Percentiles rank a stretch among this genome's conserved stretches.
Evolutionary conservation across 2,329 filamentous ascomycete species (phyloP).

Genomic region (Pestalotiopsis sp.): DNA sequence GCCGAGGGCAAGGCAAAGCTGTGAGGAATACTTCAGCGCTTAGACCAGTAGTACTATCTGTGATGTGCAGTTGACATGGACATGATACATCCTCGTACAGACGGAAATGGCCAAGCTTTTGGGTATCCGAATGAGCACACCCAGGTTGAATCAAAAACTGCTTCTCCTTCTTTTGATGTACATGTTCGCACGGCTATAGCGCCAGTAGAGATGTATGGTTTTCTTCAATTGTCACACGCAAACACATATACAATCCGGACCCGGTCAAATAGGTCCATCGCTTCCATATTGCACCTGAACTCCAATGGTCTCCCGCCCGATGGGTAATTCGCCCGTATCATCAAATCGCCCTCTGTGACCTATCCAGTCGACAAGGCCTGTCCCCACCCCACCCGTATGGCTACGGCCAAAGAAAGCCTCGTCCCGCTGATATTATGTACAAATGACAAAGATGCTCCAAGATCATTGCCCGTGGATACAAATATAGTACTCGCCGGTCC

Average conservation of each 20-base stretch:
- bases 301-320: neutral
- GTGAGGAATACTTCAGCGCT: slow-evolving; percentile 20
- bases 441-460: neutral
- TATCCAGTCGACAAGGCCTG: neutral
- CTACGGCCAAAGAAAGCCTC: neutral
- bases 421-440: neutral
- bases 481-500: neutral
- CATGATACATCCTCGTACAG: neutral
- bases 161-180: neutral
- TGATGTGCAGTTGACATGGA: too few species aligned
- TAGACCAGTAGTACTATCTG: too few species aligned
- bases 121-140: too few species aligned
- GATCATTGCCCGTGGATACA: neutral
- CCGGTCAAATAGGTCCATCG: neutral
- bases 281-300: slow-evolving; percentile 1
- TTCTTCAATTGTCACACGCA: neutral
- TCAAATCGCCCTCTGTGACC: neutral
- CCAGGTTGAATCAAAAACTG: too few species aligned
- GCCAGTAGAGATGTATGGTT: neutral
- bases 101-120: too few species aligned
- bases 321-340: neutral
- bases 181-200: neutral
- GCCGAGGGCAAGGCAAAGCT: slow-evolving; percentile 41
- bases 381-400: neutral
- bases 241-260: neutral